Conservation (phyloP, 495 filamentous ascomycete genomes). For the Trichoderma gamsii region DNA sequence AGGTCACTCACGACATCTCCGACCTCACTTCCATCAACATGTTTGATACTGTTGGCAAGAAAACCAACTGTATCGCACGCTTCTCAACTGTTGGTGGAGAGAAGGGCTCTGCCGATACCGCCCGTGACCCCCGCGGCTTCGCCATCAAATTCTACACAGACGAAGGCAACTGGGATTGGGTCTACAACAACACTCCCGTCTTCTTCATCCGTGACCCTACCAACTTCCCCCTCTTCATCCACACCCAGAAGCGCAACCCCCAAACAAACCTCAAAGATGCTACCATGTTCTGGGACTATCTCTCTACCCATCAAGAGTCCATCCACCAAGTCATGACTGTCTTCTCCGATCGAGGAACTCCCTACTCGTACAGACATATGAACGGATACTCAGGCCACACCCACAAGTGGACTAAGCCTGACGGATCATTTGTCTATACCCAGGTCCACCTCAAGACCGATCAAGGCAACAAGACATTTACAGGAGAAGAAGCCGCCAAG, state of each 20-base stretch:
- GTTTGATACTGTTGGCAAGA: constrained; percentile 40
- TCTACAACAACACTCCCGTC: constrained; percentile 50
- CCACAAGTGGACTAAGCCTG: constrained; percentile 36
- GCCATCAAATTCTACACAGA: constrained; percentile 59
- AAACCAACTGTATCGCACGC: constrained; percentile 50
- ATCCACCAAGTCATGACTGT: constrained; percentile 67
- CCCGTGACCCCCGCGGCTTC: constrained; percentile 53
- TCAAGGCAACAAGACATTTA: constrained; percentile 62
- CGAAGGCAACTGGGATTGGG: constrained; percentile 56
- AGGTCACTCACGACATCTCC: constrained; percentile 51
- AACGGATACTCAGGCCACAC: constrained; percentile 58
- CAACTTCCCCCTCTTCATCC: constrained; percentile 63
- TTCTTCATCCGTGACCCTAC: constrained; percentile 57
- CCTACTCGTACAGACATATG: constrained; percentile 61
- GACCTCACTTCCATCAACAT: constrained; percentile 32
- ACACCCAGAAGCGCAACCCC: constrained; percentile 60
- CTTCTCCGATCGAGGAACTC: constrained; percentile 67
- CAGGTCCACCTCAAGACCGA: constrained; percentile 53
- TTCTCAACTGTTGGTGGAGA: constrained; percentile 54
- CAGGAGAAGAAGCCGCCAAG: constrained; percentile 54
- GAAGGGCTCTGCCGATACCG: constrained; percentile 47
- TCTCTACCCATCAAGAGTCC: constrained; percentile 58
- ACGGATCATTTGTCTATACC: constrained; percentile 39
- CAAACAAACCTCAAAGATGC: constrained; percentile 64
- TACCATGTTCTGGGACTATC: constrained; percentile 70